Evolutionary conservation across 2,329 filamentous ascomycete genomes (phyloP), one percentile per base, ranked within the genome.

Genomic region (Verticillium tricorpus): DNA sequence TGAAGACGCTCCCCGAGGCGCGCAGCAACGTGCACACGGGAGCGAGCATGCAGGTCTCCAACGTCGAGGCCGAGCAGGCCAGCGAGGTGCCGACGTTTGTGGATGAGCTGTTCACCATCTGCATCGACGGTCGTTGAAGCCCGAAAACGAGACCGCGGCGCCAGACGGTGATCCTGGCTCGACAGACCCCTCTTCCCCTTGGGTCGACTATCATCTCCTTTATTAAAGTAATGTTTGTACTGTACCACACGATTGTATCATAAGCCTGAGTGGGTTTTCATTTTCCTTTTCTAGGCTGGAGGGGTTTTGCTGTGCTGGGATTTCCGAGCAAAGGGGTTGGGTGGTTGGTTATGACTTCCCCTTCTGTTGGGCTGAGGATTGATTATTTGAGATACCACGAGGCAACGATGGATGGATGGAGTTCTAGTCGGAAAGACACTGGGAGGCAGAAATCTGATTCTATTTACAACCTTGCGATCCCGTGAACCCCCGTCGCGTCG

Each of bases 11-110:
- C 57, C 62, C 67, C 11, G 65, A 63, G 6, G 60, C 50, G 35
- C 50, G 62, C 34, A 63, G 60, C 34, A 66, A 65, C 11, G 61
- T 72, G 19, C 67, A 70, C 56, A 61, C 67, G 5, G 69, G 68
- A 2, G 59, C 63, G 7, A 66, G 62, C 4, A 62, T 67, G 6
- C 69, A 71, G 55, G 70, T 70, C 11, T 71, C 75, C 1, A 72
- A 73, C 17, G 66, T 73, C 7, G 72, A 72, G 57, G 73, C 72
- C 32, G 75, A 77, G 65, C 74, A 72, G 55, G 67, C 67, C 31
- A 73, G 68, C 6, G 73, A 75, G 37, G 66, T 58, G 63, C 69
- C 60, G 62, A 81, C 77, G 2, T 81, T 79, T 68, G 78, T 81
- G 31, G 79, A 81, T 62, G 78, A 80, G 63, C 66, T 81, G 39